Percentiles rank a stretch among this genome's conserved stretches.
Conservation (phyloP, 2,329 filamentous ascomycete species). For the Bipolaris victoriae region DNA sequence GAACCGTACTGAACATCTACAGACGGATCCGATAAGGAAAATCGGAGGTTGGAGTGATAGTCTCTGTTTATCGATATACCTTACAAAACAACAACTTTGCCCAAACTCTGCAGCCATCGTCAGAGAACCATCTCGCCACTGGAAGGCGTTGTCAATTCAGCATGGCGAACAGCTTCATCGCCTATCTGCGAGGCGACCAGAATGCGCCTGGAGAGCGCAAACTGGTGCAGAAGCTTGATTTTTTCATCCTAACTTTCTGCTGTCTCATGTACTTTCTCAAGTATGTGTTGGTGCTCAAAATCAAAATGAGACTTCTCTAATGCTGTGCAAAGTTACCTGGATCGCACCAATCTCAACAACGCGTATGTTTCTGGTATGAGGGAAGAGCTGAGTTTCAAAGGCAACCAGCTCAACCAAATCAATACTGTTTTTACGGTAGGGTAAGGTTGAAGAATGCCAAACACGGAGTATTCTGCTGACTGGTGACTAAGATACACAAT, state of each 20-base stretch:
- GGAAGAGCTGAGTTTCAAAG: conserved; percentile 48
- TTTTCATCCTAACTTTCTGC: conserved; percentile 69
- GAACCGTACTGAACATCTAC: conserved; percentile 3
- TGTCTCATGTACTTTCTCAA: conserved; percentile 56
- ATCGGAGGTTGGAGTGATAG: not conserved
- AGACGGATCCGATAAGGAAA: not conserved
- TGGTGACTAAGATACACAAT: conserved; percentile 50
- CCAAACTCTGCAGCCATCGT: not conserved
- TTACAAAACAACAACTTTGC: not conserved
- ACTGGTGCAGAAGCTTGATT: conserved; percentile 65
- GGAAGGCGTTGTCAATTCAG: not conserved
- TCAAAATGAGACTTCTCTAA: not conserved
- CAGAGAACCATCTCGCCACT: not conserved
- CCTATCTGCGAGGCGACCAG: conserved; percentile 46
- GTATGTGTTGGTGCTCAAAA: conserved; percentile 10
- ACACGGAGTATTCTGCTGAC: not conserved
- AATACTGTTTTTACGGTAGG: conserved; percentile 49
- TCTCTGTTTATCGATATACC: not conserved
- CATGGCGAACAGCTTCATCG: conserved; percentile 39
- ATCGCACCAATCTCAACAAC: conserved; percentile 52
- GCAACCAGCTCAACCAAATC: conserved; percentile 56
- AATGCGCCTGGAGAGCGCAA: conserved; percentile 49
- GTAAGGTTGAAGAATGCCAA: not conserved
- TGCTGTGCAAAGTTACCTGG: conserved; percentile 38
- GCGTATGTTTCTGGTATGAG: conserved; percentile 53